phyloP scores from a whole-genome alignment of 2,329 filamentous ascomycete species.

The Xylaria sp. region DNA sequence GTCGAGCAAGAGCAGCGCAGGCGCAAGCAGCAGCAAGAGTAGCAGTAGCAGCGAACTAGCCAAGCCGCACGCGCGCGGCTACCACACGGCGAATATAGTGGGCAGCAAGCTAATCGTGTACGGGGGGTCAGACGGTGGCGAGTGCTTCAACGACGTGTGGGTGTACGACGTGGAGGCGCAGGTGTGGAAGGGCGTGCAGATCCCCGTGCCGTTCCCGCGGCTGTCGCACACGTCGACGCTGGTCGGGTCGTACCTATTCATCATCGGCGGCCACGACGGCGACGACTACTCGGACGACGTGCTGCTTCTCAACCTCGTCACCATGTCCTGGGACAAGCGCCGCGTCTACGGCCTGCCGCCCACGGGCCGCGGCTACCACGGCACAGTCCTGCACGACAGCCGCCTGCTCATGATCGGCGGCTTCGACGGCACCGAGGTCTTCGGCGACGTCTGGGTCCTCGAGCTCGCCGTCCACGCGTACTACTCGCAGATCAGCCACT shows the following conservation, averaged over 20 bases:
- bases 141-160: constrained; percentile 80
- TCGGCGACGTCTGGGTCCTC: constrained; percentile 73
- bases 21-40: constrained; percentile 4
- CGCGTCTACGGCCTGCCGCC: constrained; percentile 72
- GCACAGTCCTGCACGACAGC: constrained; percentile 73
- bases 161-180: constrained; percentile 75
- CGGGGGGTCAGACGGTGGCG: constrained; percentile 75
- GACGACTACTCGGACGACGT: constrained; percentile 77
- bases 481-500: constrained; percentile 79
- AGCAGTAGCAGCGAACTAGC: constrained; percentile 35
- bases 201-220: constrained; percentile 70
- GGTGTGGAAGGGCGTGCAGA: constrained; percentile 68
- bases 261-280: constrained; percentile 76
- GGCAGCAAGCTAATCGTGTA: constrained; percentile 78
- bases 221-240: constrained; percentile 76
- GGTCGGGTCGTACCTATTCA: constrained; percentile 76
- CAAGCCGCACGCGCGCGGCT: constrained; percentile 72
- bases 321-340: constrained; percentile 78
- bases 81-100: constrained; percentile 79
- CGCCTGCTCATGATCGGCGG: constrained; percentile 73
- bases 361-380: constrained; percentile 73
- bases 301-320: constrained; percentile 74
- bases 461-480: constrained; percentile 77
- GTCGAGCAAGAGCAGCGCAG: constrained; percentile 41
- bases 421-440: constrained; percentile 75